Percentiles rank a stretch among this genome's conserved stretches.
Evolutionary conservation across 148 eudicot species (phyloP).

Genomic region (Oxyria digyna): DNA sequence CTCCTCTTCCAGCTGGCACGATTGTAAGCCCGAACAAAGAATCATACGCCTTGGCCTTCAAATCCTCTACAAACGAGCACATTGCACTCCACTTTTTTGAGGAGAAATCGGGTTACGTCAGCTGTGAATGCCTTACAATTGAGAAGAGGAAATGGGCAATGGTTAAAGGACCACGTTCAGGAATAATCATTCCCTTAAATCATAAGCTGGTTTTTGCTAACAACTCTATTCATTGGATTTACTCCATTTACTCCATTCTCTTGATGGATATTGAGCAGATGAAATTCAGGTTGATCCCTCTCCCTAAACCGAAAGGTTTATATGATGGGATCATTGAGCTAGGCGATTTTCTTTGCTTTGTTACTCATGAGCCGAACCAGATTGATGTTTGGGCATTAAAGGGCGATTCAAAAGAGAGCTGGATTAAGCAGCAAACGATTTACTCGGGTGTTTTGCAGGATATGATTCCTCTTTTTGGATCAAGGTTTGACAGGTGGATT

Average conservation of each 20-base stretch:
- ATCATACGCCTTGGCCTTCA: conserved; percentile 28
- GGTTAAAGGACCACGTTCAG: conserved; percentile 31
- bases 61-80: conserved; percentile 10
- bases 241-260: conserved; percentile 24
- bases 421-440: conserved; percentile 29
- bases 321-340: conserved; percentile 27
- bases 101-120: conserved; percentile 17
- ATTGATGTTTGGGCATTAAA: conserved; percentile 37
- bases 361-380: conserved; percentile 14
- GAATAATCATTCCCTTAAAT: conserved; percentile 21
- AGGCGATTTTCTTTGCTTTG: conserved; percentile 27
- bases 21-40: conserved; percentile 15
- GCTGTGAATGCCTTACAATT: conserved; percentile 31
- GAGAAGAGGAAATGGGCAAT: conserved; percentile 29
- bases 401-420: conserved; percentile 14
- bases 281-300: conserved; percentile 21
- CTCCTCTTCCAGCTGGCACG: conserved; percentile 34
- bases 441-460: background rate
- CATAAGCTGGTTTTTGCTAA: conserved; percentile 28
- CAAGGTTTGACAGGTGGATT: conserved; percentile 18
- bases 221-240: conserved; percentile 45
- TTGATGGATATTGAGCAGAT: conserved; percentile 24
- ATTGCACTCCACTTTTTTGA: conserved; percentile 40
- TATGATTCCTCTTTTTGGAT: conserved; percentile 31
- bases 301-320: conserved; percentile 20